phyloP scores from a whole-genome alignment of 2,329 filamentous ascomycete species.

The Arachnopeziza araneosa region DNA sequence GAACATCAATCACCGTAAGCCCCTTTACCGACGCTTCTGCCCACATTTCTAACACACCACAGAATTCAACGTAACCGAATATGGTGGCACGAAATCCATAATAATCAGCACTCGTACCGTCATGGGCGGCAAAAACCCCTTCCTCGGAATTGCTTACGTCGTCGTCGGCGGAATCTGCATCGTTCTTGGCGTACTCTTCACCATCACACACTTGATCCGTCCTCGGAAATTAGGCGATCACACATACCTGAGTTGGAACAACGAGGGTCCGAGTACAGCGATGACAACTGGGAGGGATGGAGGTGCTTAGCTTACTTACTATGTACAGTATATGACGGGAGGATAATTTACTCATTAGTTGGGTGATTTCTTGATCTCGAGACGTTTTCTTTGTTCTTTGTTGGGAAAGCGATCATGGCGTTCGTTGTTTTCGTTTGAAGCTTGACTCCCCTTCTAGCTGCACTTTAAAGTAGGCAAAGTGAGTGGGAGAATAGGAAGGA shows the following conservation, averaged over 20 bases:
- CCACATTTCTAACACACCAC: slow-evolving; percentile 18
- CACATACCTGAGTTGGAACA: slow-evolving; percentile 96
- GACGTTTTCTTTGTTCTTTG: neutral
- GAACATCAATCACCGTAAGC: slow-evolving; percentile 67
- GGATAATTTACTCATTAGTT: neutral
- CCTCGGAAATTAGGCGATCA: slow-evolving; percentile 98
- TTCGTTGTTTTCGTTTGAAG: neutral
- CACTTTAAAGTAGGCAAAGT: neutral
- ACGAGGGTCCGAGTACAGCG: slow-evolving; percentile 54
- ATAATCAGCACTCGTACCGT: slow-evolving; percentile 85
- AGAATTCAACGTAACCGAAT: slow-evolving; percentile 78
- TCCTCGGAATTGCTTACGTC: slow-evolving; percentile 92
- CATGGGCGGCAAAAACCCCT: slow-evolving; percentile 91
- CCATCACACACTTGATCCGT: slow-evolving; percentile 82
- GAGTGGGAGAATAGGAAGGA: neutral
- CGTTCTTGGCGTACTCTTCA: slow-evolving; percentile 80
- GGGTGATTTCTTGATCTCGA: neutral
- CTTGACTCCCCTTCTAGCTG: no score
- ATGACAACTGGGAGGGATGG: slow-evolving; percentile 50
- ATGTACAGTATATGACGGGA: neutral
- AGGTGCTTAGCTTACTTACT: neutral
- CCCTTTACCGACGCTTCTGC: neutral
- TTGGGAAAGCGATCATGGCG: slow-evolving; percentile 1
- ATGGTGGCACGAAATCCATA: slow-evolving; percentile 84
- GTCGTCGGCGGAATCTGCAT: slow-evolving; percentile 93